Evolutionary conservation across 1,284 basidiomycete species (phyloP).

Genomic region (Uromyces viciae-fabae): DNA sequence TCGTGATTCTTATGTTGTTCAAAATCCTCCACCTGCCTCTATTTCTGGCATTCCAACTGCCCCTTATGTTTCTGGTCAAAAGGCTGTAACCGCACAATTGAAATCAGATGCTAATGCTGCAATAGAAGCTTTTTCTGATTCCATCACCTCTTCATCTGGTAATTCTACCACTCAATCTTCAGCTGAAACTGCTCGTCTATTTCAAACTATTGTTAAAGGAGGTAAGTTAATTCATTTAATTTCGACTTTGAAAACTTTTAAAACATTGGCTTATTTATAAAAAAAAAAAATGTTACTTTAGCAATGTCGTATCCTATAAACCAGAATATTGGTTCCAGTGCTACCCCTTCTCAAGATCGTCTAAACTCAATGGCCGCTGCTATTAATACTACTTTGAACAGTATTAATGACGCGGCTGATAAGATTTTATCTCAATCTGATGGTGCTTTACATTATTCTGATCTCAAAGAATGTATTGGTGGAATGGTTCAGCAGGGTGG

Average conservation of each 20-base stretch:
- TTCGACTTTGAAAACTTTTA: no score
- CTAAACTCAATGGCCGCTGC: constrained; percentile 28
- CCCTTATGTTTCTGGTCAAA: constrained; percentile 2
- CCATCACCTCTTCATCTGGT: neutral
- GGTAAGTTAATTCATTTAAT: constrained; percentile 21
- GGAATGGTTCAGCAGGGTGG: constrained; percentile 39
- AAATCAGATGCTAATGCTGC: constrained; percentile 38
- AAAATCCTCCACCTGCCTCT: neutral
- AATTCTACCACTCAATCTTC: constrained; percentile 44
- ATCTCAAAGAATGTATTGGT: constrained; percentile 39
- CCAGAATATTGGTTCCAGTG: constrained; percentile 19
- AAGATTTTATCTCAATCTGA: constrained; percentile 15
- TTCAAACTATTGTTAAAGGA: constrained; percentile 39
- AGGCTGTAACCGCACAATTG: constrained; percentile 20
- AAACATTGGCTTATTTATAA: neutral
- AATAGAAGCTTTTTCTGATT: constrained; percentile 14
- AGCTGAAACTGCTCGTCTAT: constrained; percentile 34
- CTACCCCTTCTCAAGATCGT: constrained; percentile 24
- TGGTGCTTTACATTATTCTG: constrained; percentile 34
- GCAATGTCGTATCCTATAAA: constrained; percentile 27
- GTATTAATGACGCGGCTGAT: constrained; percentile 31
- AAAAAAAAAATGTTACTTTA: no score
- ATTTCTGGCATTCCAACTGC: constrained; percentile 31
- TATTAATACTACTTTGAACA: constrained; percentile 37
- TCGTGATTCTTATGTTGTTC: neutral